Conservation (phyloP, 139 green algal species). For the Chlamydomonas asymmetrica region DNA sequence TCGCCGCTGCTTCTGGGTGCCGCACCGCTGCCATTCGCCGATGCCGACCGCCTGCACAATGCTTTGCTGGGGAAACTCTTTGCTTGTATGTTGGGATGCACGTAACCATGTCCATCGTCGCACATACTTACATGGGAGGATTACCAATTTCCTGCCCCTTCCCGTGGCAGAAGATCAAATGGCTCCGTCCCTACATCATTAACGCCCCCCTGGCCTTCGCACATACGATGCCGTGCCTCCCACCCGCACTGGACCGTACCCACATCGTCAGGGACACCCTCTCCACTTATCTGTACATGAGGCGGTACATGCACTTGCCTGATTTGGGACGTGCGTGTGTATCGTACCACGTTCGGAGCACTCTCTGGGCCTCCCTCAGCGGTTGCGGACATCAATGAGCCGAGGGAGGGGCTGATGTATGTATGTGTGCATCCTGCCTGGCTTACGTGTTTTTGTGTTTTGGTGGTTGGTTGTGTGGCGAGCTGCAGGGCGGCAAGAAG, state of each 20-base stretch:
- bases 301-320: too few relatives aligned
- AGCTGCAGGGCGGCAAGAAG: constrained; percentile 46
- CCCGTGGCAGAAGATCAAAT: constrained; percentile 73
- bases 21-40: too few relatives aligned
- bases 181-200: constrained; percentile 58
- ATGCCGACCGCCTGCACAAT: too few relatives aligned
- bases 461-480: background rate
- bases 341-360: too few relatives aligned
- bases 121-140: constrained; percentile 47
- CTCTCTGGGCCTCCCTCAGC: too few relatives aligned
- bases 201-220: constrained; percentile 25
- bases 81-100: too few relatives aligned
- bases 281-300: background rate
- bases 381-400: too few relatives aligned
- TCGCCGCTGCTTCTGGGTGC: too few relatives aligned
- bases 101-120: too few relatives aligned
- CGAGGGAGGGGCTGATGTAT: background rate
- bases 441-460: background rate
- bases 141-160: constrained; percentile 76
- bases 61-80: too few relatives aligned
- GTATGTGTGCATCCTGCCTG: too few relatives aligned
- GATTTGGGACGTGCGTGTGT: too few relatives aligned
- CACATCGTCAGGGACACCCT: constrained; percentile 2
- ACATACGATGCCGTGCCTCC: background rate
- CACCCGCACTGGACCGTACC: background rate